Percentiles rank a stretch among this genome's conserved stretches.
These are phyloP conservation scores for Phytophthora gonapodyides DNA, from an alignment of 352 stramenopile species.

Conservation along the genomic window DNA sequence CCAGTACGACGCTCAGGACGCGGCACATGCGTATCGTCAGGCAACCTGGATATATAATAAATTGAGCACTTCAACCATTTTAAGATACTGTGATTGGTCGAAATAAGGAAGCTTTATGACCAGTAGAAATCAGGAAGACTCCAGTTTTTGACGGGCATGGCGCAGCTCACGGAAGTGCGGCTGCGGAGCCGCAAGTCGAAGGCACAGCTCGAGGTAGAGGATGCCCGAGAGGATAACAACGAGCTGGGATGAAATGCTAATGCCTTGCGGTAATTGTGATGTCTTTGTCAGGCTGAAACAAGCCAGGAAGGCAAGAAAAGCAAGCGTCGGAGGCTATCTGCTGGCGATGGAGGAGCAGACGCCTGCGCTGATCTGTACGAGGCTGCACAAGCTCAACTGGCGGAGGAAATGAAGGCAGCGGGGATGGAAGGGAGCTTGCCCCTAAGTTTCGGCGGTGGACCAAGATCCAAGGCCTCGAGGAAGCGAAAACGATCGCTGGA, in stretches of 20 bases:
- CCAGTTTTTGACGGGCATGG: constrained; percentile 24
- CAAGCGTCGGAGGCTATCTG: constrained; percentile 31
- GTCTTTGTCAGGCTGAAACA: constrained; percentile 11
- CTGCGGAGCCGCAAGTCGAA: constrained; percentile 26
- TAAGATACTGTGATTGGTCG: constrained; percentile 25
- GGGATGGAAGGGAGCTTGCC: constrained; percentile 59
- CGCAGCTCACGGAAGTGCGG: constrained; percentile 29
- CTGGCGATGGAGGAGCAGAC: constrained; percentile 13
- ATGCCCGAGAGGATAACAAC: neutral
- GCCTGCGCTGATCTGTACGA: constrained; percentile 48
- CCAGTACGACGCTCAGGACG: constrained; percentile 8
- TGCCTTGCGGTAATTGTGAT: constrained; percentile 2
- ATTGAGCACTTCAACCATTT: constrained; percentile 33
- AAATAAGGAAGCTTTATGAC: constrained; percentile 8
- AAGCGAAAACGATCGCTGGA: constrained; percentile 33
- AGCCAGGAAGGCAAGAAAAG: constrained; percentile 39
- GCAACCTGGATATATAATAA: too few relatives aligned
- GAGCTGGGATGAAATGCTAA: neutral
- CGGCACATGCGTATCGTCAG: neutral
- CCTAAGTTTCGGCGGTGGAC: constrained; percentile 54
- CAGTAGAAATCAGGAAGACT: constrained; percentile 5
- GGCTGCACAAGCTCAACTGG: constrained; percentile 55
- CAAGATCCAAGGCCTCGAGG: constrained; percentile 15
- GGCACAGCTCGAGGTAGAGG: constrained; percentile 21
- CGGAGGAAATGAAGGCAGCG: constrained; percentile 63